Evolutionary conservation across 2,329 filamentous ascomycete genomes (phyloP), one percentile per base, ranked within the genome.

Genomic region (Epichloe sp.): DNA sequence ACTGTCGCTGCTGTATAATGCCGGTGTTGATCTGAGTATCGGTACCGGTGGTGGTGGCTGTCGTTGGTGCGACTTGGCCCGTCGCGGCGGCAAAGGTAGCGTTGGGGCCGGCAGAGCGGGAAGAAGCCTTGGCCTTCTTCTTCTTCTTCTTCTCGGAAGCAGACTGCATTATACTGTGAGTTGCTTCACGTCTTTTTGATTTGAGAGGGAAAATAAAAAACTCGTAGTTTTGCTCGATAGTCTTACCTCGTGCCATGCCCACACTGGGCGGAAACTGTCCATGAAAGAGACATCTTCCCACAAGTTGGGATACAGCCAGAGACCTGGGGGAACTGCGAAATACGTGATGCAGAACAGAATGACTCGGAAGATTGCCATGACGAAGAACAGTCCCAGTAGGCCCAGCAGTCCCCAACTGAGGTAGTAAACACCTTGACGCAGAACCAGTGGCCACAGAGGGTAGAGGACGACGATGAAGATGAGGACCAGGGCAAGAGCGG

Each of bases 271-370:
- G 78, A 98, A 98, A 62, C 87, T 94, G 66, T 98, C 93, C 68
- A 98, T 85, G 72, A 98, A 97, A 7, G 91, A 95, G 31, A 98
- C 93, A 65, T 98, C 93, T 67, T 98, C 93, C 74, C 96, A 98
- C 19, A 98, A 73, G 65, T 98, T 98, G 47, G 93, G 93, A 71
- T 91, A 98, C 44, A 98, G 77, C 93, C 93, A 98, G n/a, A 98
- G 76, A 61, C 93, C 93, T 3, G 93, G 93, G 93, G 3, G 90
- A 74, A 81, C 76, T 15, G 78, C 76, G 63, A 97, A 95, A 69
- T 95, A 89, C 21, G 93, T 97, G 65, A 95, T 71, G 65, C 88
- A 85, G 74, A 98, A 98, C 31, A 98, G 75, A 54, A 98, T 95
- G 52, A 97, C 78, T 54, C 93, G 83, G 79, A 98, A 89, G 63